Percentiles rank a stretch among this genome's conserved stretches.
Evolutionary conservation across 2,329 filamentous ascomycete species (phyloP).

Genomic region (Microdochium nivale): DNA sequence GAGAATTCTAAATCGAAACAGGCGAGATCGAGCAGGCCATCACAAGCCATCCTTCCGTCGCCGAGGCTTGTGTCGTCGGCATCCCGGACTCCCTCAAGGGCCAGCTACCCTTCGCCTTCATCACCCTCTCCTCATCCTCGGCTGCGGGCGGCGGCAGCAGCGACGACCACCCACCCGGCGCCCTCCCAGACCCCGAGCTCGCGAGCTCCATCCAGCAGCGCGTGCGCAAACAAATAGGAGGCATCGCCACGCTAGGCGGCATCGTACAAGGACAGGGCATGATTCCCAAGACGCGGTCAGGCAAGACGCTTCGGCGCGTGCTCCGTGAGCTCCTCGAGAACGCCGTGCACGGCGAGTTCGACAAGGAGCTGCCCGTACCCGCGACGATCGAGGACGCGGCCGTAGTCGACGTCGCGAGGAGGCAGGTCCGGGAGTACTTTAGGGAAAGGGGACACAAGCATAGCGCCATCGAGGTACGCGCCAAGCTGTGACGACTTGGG

Average conservation of each 20-base stretch:
- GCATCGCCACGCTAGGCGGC: conserved; percentile 78
- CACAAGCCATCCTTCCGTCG: conserved; percentile 67
- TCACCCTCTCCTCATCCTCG: conserved; percentile 52
- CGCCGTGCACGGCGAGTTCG: conserved; percentile 63
- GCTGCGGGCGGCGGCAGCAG: no score
- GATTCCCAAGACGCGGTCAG: conserved; percentile 87
- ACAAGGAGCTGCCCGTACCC: conserved; percentile 64
- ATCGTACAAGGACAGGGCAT: conserved; percentile 78
- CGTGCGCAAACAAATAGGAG: conserved; percentile 74
- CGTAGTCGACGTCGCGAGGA: conserved; percentile 63
- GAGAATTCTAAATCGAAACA: no score
- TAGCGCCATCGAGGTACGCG: conserved; percentile 33
- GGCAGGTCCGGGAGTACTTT: conserved; percentile 70
- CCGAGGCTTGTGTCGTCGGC: conserved; percentile 78
- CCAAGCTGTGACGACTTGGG: conserved; percentile 33
- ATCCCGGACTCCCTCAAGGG: conserved; percentile 83
- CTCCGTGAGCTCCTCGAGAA: conserved; percentile 80
- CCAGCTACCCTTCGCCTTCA: conserved; percentile 84
- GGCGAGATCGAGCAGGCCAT: conserved; percentile 88
- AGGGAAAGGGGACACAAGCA: conserved; percentile 33
- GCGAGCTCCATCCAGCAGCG: conserved; percentile 58
- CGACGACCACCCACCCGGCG: conserved; percentile 38
- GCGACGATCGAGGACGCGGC: conserved; percentile 76
- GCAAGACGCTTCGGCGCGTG: conserved; percentile 80
- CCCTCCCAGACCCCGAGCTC: conserved; percentile 36